Base-by-base conservation (phyloP, 2,329 filamentous ascomycete genomes). In the Colletotrichum sansevieriae region DNA sequence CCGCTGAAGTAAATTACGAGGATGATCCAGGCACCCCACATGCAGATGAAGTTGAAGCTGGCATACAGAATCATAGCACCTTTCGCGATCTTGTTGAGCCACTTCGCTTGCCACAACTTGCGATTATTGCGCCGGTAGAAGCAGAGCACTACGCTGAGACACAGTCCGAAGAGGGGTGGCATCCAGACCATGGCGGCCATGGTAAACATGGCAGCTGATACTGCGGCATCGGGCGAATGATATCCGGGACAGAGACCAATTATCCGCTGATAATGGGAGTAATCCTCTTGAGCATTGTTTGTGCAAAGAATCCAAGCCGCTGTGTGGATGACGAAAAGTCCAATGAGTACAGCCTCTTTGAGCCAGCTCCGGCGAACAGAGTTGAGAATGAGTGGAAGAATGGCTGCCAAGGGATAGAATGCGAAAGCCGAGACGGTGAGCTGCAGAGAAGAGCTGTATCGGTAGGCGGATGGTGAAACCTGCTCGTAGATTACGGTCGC, bases 171-270 rank as follows among this genome's bases (percentile, higher is more conserved):
- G 6, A 71, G 65, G 4, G 65, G 68, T 10, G 65, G 65, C 51
- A 71, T 71, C 61, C 68, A 69, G 3, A 65, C 35, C 65, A 65
- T 69, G 12, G 59, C 68, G 2, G 68, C 61, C 59, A 61, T 65
- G 43, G 56, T 68, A 13, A 71, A 69, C 49, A 71, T 64, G 20
- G 52, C 52, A 18, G 61, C 68, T 25, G 20, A 9, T 25, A 71
- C 29, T 13, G 20, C 52, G 9, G n/a, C 35, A 10, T 54, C 9
- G 10, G 22, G 11, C 3, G 69, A 60, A 4, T 62, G 61, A 25
- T 54, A 52, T 13, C 46, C 18, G 11, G 56, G 61, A 44, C 65
- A 69, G 12, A 51, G 22, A 8, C n/a, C 15, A 1, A 47, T 18
- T n/a, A 29, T 25, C 2, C 3, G 11, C 4, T 39, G 22, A 33